Conservation (phyloP, 495 filamentous ascomycete species). For the Xylaria bambusicola region DNA sequence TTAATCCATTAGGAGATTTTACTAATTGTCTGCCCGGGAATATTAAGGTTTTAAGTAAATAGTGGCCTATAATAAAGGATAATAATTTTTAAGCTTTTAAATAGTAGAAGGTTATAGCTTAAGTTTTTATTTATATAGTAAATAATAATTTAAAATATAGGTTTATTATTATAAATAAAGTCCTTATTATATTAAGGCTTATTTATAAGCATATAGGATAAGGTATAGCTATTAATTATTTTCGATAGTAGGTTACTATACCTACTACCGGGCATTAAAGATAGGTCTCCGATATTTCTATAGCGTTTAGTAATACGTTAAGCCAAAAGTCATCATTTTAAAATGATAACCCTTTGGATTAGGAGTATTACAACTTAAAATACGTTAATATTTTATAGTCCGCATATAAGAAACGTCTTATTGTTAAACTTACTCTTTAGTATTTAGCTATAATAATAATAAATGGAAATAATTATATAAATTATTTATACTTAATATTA, state of each 20-base stretch:
- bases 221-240: not conserved
- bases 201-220: not conserved
- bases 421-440: conserved; percentile 7
- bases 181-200: not conserved
- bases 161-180: not conserved
- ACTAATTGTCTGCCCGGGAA: not conserved
- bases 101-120: not conserved
- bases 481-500: conserved; percentile 1
- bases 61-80: not conserved
- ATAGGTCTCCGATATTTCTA: not conserved
- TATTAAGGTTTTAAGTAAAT: not conserved
- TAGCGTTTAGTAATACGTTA: not conserved
- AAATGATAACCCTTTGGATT: not conserved
- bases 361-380: not conserved
- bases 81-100: not conserved
- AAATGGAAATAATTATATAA: not conserved
- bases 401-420: not conserved
- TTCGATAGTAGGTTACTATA: not conserved
- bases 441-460: conserved; percentile 8
- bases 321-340: not conserved
- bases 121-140: not conserved
- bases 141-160: not conserved
- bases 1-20: not conserved
- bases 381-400: not conserved
- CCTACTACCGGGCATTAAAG: not conserved